These are phyloP conservation scores for Colletotrichum spinosum DNA, from an alignment of 2,329 filamentous ascomycete species.

Conservation along the genomic window DNA sequence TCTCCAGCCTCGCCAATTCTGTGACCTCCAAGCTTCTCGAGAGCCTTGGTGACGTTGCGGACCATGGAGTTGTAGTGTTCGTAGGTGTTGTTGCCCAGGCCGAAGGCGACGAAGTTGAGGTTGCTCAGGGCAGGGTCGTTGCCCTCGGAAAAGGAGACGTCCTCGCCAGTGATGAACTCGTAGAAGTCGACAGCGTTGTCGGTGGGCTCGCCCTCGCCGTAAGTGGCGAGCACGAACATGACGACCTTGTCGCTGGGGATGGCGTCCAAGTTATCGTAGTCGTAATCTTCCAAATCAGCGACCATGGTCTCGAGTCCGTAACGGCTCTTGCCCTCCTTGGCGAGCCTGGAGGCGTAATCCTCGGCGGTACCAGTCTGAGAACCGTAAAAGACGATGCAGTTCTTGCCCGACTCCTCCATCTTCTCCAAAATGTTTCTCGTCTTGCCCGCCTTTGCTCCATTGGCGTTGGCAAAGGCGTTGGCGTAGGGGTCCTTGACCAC, in stretches of 20 bases:
- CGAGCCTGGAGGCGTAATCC: constrained; percentile 94
- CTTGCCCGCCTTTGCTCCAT: constrained; percentile 80
- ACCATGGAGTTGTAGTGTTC: constrained; percentile 99
- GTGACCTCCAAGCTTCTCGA: constrained; percentile 84
- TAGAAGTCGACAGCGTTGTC: constrained; percentile 99
- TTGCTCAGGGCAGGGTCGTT: constrained; percentile 80
- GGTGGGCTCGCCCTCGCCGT: constrained; percentile 97
- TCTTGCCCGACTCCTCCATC: constrained; percentile 95
- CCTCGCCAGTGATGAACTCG: constrained; percentile 90
- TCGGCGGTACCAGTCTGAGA: constrained; percentile 98
- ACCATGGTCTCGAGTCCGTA: constrained; percentile 99
- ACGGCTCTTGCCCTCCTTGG: constrained; percentile 96
- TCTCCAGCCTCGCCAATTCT: constrained; percentile 91
- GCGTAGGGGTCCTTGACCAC: constrained; percentile 91
- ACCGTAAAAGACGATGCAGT: constrained; percentile 98
- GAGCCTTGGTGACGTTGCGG: constrained; percentile 84
- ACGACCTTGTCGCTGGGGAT: constrained; percentile 91
- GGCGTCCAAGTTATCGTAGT: constrained; percentile 92
- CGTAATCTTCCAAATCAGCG: constrained; percentile 96
- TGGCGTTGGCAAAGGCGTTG: constrained; percentile 75
- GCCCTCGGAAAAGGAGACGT: constrained; percentile 82
- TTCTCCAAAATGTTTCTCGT: constrained; percentile 95
- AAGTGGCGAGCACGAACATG: constrained; percentile 96
- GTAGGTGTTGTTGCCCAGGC: constrained; percentile 98
- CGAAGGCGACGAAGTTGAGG: constrained; percentile 94